Base-by-base conservation (phyloP, 192 early-diverging fungal species). In the Entomortierella parvispora region DNA sequence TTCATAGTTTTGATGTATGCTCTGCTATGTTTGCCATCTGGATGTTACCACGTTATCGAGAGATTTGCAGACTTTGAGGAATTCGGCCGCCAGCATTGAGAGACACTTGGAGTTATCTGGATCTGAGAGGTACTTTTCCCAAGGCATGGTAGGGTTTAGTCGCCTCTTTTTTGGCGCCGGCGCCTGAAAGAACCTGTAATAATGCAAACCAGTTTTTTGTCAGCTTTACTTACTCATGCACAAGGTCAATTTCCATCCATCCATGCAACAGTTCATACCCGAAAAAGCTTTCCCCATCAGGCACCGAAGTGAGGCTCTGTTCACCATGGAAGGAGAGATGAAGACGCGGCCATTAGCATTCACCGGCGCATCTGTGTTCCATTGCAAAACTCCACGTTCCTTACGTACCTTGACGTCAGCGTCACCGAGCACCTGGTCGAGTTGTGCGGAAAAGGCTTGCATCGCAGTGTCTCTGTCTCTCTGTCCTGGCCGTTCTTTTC, bases 11-110 rank as follows among this genome's bases (percentile, higher is more conserved):
- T 40, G 37, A 56, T 6, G n/a, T 5, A n/a, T 6, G 9, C 17
- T 2, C 18, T 2, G 15, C 5, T 32, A 8, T 3, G 14, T 31
- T 31, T 31, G 51, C 28, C 7, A 31, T 4, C 28, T 53, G 28
- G 15, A 14, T 46, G 3, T 46, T 53, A 77, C 74, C 28, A 65
- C 74, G 17, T 42, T 68, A 46, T 77, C 74, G 29, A 68, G 26
- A 3, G 65, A 62, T n/a, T 68, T 77, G 61, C 74, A 77, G 15
- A 53, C 65, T 59, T 77, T 77, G 3, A 68, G 61, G 33, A 77
- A 77, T 47, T 77, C 74, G 40, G 65, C 65, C 10, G 74, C 61
- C 40, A 77, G 43, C 2, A 33, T 47, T 3, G 74, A 29, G 6
- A 77, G 34, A 42, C 63, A 77, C 47, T 66, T 68, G 12, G 66